Evolutionary conservation across 2,329 filamentous ascomycete genomes (phyloP), one percentile per base, ranked within the genome.

Genomic region (Botrytis tulipae): DNA sequence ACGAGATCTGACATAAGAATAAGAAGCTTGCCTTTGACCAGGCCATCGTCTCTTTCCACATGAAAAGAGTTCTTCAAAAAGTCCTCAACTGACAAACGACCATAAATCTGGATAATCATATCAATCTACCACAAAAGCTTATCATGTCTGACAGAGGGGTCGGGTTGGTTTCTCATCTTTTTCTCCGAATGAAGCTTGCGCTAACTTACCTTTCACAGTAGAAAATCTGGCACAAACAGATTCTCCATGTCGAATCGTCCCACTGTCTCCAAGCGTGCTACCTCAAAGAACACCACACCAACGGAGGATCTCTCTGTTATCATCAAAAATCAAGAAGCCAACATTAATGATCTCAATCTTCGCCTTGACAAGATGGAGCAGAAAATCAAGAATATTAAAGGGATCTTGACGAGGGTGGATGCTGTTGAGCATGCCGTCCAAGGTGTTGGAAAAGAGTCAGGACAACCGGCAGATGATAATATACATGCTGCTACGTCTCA

Each of bases 21-120:
- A 22, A 9, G 0, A 42, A 16, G 5, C 1, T 7, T 12, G 35
- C 25, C 1, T 42, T 1, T 25, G 10, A 20, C 3, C n/a, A 25
- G n/a, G 12, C 7, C 4, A 29, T 22, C 8, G 29, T 29, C 18
- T 29, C 12, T 20, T 54, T 22, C 18, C 6, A 32, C 4, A 46
- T 4, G 12, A 7, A 42, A 57, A 20, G 1, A 1, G 25, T 16
- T 32, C 1, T 18, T 32, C 5, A 16, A 37, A 32, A 57, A 32
- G 1, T 3, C 29, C 12, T 20, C 8, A 42, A 54, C 16, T 54
- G 6, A 1, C 35, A 14, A 25, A 18, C 1, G 3, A 37, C 25
- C 44, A 66, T 16, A n/a, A 1, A 25, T n/a, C 25, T 37, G 12
- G 16, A 48, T 12, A 59, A 48, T 2, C 10, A 48, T 1, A n/a